Evolutionary conservation across 345 rosid genomes (phyloP).

Genomic region (Populus ilicifolia): DNA sequence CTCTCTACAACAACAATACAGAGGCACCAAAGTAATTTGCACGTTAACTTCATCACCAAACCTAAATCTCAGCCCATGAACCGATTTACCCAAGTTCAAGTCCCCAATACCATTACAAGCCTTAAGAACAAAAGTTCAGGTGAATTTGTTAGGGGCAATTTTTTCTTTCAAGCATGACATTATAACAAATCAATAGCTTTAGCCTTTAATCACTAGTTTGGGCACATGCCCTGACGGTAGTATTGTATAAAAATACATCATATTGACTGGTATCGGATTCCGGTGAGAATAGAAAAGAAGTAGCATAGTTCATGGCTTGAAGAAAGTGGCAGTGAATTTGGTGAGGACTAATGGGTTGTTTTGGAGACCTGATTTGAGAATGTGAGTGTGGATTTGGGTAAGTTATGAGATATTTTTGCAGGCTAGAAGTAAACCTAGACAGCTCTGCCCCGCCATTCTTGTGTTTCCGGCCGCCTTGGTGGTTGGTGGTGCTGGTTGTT

Average conservation of each 20-base stretch:
- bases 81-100: slow-evolving; percentile 38
- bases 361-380: slow-evolving; percentile 44
- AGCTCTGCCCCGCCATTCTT: slow-evolving; percentile 42
- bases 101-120: slow-evolving; percentile 50
- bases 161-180: slow-evolving; percentile 29
- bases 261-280: slow-evolving; percentile 34
- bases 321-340: slow-evolving; percentile 43
- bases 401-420: slow-evolving; percentile 32
- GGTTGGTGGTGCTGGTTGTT: background rate
- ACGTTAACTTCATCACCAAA: slow-evolving; percentile 44
- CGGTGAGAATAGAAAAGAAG: slow-evolving; percentile 39
- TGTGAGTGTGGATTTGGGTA: slow-evolving; percentile 35
- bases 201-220: slow-evolving; percentile 19
- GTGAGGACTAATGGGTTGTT: slow-evolving; percentile 49
- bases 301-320: slow-evolving; percentile 35
- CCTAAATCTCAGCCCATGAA: slow-evolving; percentile 50
- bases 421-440: slow-evolving; percentile 40
- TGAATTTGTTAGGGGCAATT: slow-evolving; percentile 49
- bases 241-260: slow-evolving; percentile 50
- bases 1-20: slow-evolving; percentile 30
- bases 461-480: slow-evolving; percentile 2
- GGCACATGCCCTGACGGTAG: slow-evolving; percentile 44
- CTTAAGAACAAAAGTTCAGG: slow-evolving; percentile 47
- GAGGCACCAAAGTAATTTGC: slow-evolving; percentile 48
- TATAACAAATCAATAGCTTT: slow-evolving; percentile 35